Percentiles rank a stretch among this genome's conserved stretches.
phyloP scores from a whole-genome alignment of 768 basidiomycete genomes.

The Gymnopilus junonius region DNA sequence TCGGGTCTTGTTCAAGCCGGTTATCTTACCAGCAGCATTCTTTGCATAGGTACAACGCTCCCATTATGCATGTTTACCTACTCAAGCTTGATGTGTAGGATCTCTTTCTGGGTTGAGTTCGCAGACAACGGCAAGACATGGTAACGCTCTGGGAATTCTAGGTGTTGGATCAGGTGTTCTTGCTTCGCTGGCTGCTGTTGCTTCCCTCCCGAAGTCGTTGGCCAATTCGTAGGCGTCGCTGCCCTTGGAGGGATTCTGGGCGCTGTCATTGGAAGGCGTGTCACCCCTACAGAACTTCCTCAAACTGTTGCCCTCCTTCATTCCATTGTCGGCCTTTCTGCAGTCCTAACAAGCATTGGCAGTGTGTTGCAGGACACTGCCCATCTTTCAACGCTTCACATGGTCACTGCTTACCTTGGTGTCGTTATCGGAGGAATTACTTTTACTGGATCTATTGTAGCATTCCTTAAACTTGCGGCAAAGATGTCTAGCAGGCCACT shows the following conservation, averaged over 20 bases:
- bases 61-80: not conserved
- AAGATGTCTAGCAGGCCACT: conserved; percentile 79
- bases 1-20: conserved; percentile 88
- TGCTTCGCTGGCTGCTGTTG: conserved; percentile 81
- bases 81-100: conserved; percentile 40
- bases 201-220: conserved; percentile 73
- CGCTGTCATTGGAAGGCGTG: conserved; percentile 75
- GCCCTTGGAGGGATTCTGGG: conserved; percentile 76
- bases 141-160: conserved; percentile 87
- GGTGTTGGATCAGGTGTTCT: conserved; percentile 85
- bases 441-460: conserved; percentile 89
- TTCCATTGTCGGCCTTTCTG: conserved; percentile 89
- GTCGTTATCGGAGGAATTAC: conserved; percentile 88
- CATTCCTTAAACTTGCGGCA: conserved; percentile 87
- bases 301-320: conserved; percentile 82
- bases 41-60: conserved; percentile 69
- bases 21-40: conserved; percentile 82
- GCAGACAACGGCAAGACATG: conserved; percentile 82
- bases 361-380: conserved; percentile 75
- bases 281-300: conserved; percentile 87
- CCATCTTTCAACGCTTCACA: conserved; percentile 74
- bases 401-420: conserved; percentile 85
- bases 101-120: conserved; percentile 82
- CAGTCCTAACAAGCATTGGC: conserved; percentile 83
- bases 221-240: conserved; percentile 79